Percentiles rank a stretch among this genome's conserved stretches.
These are phyloP conservation scores for Magnolia sinica DNA, from an alignment of 164 flowering plant species.

Conservation along the genomic window DNA sequence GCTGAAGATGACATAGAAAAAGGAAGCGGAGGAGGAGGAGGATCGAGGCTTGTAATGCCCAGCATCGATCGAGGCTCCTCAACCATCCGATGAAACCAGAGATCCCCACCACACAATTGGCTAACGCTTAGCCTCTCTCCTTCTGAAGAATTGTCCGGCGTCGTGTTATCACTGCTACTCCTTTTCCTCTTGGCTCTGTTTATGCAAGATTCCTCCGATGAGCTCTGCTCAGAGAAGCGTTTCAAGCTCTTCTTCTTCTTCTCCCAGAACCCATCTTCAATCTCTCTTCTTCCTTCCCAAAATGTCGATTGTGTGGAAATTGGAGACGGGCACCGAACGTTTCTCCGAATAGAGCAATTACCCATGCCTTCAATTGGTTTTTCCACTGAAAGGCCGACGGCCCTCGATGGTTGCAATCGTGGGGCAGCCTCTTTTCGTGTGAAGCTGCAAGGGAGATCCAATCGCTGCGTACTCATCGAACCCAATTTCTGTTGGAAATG, in stretches of 20 bases:
- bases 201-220: constrained; percentile 39
- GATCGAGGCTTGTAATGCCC: constrained; percentile 30
- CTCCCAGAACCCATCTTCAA: constrained; percentile 61
- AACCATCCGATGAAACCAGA: constrained; percentile 58
- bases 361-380: constrained; percentile 44
- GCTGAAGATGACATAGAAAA: constrained; percentile 49
- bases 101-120: constrained; percentile 44
- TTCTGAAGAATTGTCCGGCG: constrained; percentile 26
- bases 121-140: constrained; percentile 37
- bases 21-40: constrained; percentile 45
- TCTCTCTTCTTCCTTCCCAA: constrained; percentile 41
- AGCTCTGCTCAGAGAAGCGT: constrained; percentile 60
- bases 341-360: constrained; percentile 60
- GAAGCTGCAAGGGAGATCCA: constrained; percentile 79
- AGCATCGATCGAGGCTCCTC: constrained; percentile 30
- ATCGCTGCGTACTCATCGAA: constrained; percentile 88
- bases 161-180: constrained; percentile 23
- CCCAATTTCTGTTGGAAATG: constrained; percentile 43
- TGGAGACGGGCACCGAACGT: constrained; percentile 50
- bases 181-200: constrained; percentile 66
- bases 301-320: constrained; percentile 31
- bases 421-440: constrained; percentile 53
- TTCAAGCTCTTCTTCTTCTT: constrained; percentile 56
- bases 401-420: constrained; percentile 57
- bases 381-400: constrained; percentile 60